These are phyloP conservation scores for Volvox africanus DNA, from an alignment of 139 green algal genomes.

Conservation along the genomic window DNA sequence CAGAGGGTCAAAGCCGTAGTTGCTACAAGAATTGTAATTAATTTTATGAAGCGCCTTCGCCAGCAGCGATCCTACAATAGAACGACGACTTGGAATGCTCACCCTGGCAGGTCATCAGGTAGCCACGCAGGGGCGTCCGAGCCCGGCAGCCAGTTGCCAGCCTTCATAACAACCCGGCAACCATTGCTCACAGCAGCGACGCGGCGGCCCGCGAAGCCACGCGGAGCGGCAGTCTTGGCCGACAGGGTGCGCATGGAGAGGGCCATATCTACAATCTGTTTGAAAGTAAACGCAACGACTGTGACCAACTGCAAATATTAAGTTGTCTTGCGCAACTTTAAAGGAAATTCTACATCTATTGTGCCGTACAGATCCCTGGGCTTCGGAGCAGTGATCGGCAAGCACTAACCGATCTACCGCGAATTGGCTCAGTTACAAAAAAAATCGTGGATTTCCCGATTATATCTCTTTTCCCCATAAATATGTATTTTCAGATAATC, in stretches of 20 bases:
- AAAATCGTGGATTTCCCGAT: too few relatives aligned
- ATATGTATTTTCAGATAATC: too few relatives aligned
- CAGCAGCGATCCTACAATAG: not conserved
- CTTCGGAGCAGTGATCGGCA: too few relatives aligned
- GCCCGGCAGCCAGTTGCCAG: slow-evolving; percentile 81
- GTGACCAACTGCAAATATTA: slow-evolving; percentile 14
- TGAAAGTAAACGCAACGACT: not conserved
- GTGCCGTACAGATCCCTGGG: slow-evolving; percentile 6
- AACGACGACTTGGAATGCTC: not conserved
- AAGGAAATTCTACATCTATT: not conserved
- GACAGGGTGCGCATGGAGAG: slow-evolving; percentile 42
- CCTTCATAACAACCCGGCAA: slow-evolving; percentile 49
- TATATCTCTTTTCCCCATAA: too few relatives aligned
- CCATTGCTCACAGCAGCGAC: slow-evolving; percentile 59
- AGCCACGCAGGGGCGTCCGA: slow-evolving; percentile 79
- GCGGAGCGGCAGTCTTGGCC: slow-evolving; percentile 35
- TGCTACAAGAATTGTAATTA: slow-evolving; percentile 20
- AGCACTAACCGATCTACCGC: not conserved
- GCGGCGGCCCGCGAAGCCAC: slow-evolving; percentile 48
- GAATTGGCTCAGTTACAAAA: too few relatives aligned
- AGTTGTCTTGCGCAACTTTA: not conserved
- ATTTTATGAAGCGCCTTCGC: not conserved
- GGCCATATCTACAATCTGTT: slow-evolving; percentile 45
- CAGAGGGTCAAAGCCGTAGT: slow-evolving; percentile 92
- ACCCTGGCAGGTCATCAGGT: slow-evolving; percentile 59